Conservation (phyloP, 192 early-diverging fungal species). For the Podila verticillata region DNA sequence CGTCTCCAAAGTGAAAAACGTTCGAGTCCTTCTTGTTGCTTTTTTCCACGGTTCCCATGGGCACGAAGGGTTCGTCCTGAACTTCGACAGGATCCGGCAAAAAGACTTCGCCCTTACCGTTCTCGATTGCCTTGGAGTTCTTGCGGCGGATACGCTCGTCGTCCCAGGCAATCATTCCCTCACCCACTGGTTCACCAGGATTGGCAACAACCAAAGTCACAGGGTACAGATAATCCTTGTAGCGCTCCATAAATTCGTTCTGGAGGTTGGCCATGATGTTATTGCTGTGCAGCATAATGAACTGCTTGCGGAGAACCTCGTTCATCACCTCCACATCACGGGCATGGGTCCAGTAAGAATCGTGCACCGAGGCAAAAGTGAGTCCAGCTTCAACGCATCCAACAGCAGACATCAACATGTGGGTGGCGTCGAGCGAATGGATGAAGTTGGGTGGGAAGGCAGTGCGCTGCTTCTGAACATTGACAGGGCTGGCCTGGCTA, state of each 20-base stretch:
- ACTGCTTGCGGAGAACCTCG: constrained; percentile 86
- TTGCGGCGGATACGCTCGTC: constrained; percentile 42
- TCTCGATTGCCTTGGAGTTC: constrained; percentile 11
- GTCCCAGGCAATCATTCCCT: constrained; percentile 45
- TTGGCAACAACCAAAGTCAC: constrained; percentile 48
- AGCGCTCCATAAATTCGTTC: constrained; percentile 85
- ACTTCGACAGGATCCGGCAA: constrained; percentile 15
- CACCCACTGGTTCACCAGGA: constrained; percentile 41
- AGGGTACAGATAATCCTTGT: constrained; percentile 75
- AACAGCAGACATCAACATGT: constrained; percentile 95
- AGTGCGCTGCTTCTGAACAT: constrained; percentile 90
- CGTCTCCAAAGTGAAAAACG: constrained; percentile 38
- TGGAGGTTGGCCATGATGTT: constrained; percentile 87
- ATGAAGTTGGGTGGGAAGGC: constrained; percentile 99
- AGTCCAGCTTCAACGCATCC: constrained; percentile 81
- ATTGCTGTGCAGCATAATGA: constrained; percentile 84
- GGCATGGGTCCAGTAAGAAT: constrained; percentile 98
- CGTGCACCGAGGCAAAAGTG: constrained; percentile 95
- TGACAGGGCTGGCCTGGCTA: constrained; percentile 78
- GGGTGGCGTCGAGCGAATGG: constrained; percentile 96
- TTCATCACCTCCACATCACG: constrained; percentile 90
- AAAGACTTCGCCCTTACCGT: constrained; percentile 10
- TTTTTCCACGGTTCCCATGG: constrained; percentile 4
- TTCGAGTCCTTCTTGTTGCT: constrained; percentile 22
- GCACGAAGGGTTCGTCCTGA: constrained; percentile 12